Base-by-base conservation (phyloP, 768 basidiomycete genomes). In the Auricularia sp. region DNA sequence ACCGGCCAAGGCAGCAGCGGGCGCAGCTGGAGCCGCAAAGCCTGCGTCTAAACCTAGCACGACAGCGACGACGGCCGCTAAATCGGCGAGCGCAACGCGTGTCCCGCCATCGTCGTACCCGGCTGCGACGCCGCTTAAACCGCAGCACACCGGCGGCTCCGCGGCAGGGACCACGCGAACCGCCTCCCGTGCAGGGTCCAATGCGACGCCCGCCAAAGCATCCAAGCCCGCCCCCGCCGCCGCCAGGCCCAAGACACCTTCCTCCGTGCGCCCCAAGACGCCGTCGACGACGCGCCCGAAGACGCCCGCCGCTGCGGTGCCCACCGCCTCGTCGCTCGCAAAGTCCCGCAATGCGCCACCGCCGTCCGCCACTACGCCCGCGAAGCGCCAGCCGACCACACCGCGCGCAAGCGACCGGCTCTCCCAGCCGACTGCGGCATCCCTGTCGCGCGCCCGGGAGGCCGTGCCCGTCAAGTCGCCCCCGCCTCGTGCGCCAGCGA, bases 401-500 rank as follows among this genome's bases (percentile, higher is more conserved):
- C 42, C 61, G 21, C 36, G 23, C 11, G 82, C 81, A 64, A 79
- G 69, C 14, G 87, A 88, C 65, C 81, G 90, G 61, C 77, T 91
- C 53, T 89, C 84, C 74, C 90, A 90, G 73, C 90, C 90, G n/a
- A 91, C 90, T 1, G 88, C 89, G 10, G 87, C 90, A 34, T 89
- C 88, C 1, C 71, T 88, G 65, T 84, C 84, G 29, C 87, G 84
- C 71, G 83, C 82, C 23, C 81, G 85, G 18, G 71, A 71, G 3
- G 72, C 76, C 8, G 67, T 77, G n/a, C 66, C 73, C 3, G 69
- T 59, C 7, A 62, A 36, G 39, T 12, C 43, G 39, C 14, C 58
- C 2, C 33, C 68, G 7, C 18, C 65, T 33, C 66, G 63, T 61
- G 65, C 66, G 2, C 61, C 66, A 33, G 39, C 64, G 12, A 67